These are phyloP conservation scores for Aspergillus novofumigatus DNA, from an alignment of 2,329 filamentous ascomycete genomes.

Conservation along the genomic window DNA sequence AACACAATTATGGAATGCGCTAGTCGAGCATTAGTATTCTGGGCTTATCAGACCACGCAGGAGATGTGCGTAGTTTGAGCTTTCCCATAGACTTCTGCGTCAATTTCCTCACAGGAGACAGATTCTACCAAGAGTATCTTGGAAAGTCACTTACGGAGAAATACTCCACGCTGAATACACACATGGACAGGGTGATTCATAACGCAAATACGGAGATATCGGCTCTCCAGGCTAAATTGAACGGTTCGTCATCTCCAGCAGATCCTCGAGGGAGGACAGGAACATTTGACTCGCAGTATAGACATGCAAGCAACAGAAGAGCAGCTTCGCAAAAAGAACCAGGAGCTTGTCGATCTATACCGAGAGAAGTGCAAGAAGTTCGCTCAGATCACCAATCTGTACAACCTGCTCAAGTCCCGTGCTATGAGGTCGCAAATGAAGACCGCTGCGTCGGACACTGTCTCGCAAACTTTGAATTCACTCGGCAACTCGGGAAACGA, in stretches of 20 bases:
- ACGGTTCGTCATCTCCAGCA: conserved; percentile 46
- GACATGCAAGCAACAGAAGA: conserved; percentile 60
- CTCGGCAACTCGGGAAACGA: conserved; percentile 20
- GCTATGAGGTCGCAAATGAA: conserved; percentile 53
- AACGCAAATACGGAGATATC: conserved; percentile 72
- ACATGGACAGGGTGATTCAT: conserved; percentile 68
- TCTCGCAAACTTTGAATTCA: conserved; percentile 44
- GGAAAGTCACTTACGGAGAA: conserved; percentile 70
- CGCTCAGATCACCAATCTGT: conserved; percentile 61
- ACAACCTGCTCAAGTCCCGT: conserved; percentile 54
- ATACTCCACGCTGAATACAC: conserved; percentile 59
- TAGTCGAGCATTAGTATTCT: conserved; percentile 73
- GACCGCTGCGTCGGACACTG: conserved; percentile 51
- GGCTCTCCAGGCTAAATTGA: conserved; percentile 60
- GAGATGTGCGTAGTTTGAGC: conserved; percentile 62
- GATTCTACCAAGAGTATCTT: conserved; percentile 72
- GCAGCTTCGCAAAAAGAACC: conserved; percentile 63
- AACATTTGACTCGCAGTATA: conserved; percentile 21
- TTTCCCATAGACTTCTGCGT: background rate
- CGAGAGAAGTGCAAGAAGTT: conserved; percentile 68
- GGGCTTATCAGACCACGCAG: conserved; percentile 79
- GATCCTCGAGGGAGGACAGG: background rate
- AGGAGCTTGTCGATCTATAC: conserved; percentile 63
- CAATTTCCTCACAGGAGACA: conserved; percentile 30
- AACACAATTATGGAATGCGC: conserved; percentile 82